phyloP scores from a whole-genome alignment of 2,329 filamentous ascomycete genomes.

The Stagonosporopsis chrysanthemi region DNA sequence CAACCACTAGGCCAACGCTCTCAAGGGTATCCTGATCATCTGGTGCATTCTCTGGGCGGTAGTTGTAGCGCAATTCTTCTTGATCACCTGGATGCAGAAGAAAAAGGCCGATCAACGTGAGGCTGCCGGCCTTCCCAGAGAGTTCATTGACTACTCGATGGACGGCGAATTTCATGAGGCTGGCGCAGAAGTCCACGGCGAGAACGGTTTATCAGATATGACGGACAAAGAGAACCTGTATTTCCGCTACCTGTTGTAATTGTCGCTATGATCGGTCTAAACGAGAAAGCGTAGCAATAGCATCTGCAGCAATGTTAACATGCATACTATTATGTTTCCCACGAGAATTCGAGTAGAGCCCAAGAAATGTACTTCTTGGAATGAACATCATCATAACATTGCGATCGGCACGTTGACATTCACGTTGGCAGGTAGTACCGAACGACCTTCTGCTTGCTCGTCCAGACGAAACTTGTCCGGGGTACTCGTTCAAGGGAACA shows the following conservation, averaged over 20 bases:
- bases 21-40: slow-evolving; percentile 32
- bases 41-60: slow-evolving; percentile 34
- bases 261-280: not conserved
- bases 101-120: slow-evolving; percentile 32
- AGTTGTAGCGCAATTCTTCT: slow-evolving; percentile 23
- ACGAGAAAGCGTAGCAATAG: not conserved
- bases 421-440: too few species aligned
- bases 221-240: slow-evolving; percentile 34
- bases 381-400: too few species aligned
- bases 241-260: slow-evolving; percentile 32
- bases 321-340: not conserved
- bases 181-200: slow-evolving; percentile 29
- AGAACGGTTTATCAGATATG: slow-evolving; percentile 35
- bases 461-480: too few species aligned
- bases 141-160: slow-evolving; percentile 31
- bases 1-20: slow-evolving; percentile 24
- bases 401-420: too few species aligned
- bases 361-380: too few species aligned
- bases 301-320: not conserved
- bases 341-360: too few species aligned
- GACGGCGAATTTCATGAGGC: slow-evolving; percentile 26
- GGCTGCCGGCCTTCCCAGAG: slow-evolving; percentile 29
- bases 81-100: slow-evolving; percentile 32
- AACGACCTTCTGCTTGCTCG: too few species aligned
- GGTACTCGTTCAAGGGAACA: too few species aligned